These are phyloP conservation scores for Colletotrichum musicola DNA, from an alignment of 2,329 filamentous ascomycete species.

Conservation along the genomic window DNA sequence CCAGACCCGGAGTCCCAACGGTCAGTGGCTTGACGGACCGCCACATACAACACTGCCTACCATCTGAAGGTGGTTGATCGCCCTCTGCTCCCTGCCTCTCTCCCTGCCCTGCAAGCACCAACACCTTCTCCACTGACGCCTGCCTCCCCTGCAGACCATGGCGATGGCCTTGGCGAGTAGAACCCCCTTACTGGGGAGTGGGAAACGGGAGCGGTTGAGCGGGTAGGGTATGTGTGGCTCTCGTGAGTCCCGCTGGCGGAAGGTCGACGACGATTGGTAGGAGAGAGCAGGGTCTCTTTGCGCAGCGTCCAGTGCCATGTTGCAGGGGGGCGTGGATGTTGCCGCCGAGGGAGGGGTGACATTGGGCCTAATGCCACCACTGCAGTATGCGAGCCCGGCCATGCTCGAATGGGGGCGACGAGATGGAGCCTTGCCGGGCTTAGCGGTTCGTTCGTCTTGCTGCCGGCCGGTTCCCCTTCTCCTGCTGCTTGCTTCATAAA, in stretches of 20 bases:
- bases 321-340: constrained; percentile 19
- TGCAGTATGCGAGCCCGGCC: neutral
- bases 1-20: too few species aligned
- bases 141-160: neutral
- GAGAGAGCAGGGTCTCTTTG: constrained; percentile 23
- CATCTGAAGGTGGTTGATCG: constrained; percentile 27
- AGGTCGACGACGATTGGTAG: constrained; percentile 14
- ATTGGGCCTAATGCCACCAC: constrained; percentile 31
- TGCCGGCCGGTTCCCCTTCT: constrained; percentile 22
- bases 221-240: constrained; percentile 21
- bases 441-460: constrained; percentile 31
- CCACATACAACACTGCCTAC: constrained; percentile 2
- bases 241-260: neutral
- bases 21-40: neutral
- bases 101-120: constrained; percentile 18
- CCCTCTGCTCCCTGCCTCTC: neutral
- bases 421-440: constrained; percentile 36
- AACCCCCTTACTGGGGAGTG: neutral
- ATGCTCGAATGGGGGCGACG: constrained; percentile 23
- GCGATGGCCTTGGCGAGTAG: constrained; percentile 12
- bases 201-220: constrained; percentile 24
- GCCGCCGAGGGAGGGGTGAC: constrained; percentile 22
- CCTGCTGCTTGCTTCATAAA: constrained; percentile 23
- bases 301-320: constrained; percentile 19
- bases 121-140: constrained; percentile 8